Evolutionary conservation across 2,329 filamentous ascomycete species (phyloP), one percentile per base, ranked within the genome.

Genomic region (Botryotinia narcissicola): DNA sequence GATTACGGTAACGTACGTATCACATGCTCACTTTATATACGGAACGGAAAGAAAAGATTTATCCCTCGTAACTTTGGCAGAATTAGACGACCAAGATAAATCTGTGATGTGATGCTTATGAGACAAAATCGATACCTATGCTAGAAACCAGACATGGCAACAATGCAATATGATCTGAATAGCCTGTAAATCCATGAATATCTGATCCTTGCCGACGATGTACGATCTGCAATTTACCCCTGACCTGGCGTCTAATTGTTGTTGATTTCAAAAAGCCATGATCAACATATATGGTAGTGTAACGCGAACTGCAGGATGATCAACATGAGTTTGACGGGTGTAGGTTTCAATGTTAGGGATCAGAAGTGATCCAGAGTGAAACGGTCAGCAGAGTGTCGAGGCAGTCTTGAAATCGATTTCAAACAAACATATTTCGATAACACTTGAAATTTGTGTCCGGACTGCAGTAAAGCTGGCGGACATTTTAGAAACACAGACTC

Each of bases 221-320:
- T 14, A 68, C 25, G 46, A 68, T 16, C 12, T 40, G n/a, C 32
- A 68, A 22, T 25, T 40, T 54, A 20, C 46, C 64, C 64, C 46
- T 68, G 35, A 22, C 25, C 12, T 29, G 25, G 32, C 35, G 16
- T 40, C 37, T 51, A 22, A 1, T 61, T 40, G 10, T 48, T 32
- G 22, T 18, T 51, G 32, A 54, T 51, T 54, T n/a, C 32, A 37
- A 25, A 7, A 67, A 67, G 64, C 29, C 64, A 54, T 54, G 64
- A 67, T 67, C 64, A 40, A 10, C 46, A 48, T n/a, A 54, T 40
- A 35, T 35, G 16, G 29, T 22, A 12, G 32, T 66, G 70, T 66
- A 29, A 72, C 70, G 46, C 29, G 20, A 67, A 67, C 35, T 66
- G 70, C 61, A 37, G 70, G 61, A 67, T 64, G 70, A 20, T 44